These are phyloP conservation scores for Nymphaea colorata DNA, from an alignment of 164 flowering plant species.

Conservation along the genomic window DNA sequence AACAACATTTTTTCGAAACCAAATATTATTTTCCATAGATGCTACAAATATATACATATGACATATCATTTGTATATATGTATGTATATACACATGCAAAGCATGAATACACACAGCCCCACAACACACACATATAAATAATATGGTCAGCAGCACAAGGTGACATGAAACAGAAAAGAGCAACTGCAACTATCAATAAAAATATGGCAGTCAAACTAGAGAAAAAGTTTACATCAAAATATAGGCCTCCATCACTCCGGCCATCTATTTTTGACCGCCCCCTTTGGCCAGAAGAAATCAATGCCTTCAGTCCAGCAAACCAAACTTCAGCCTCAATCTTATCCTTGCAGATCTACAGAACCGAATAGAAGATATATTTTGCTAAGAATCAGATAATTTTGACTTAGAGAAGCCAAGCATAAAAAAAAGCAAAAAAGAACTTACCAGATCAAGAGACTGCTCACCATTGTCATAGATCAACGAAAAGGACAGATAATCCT, in stretches of 20 bases:
- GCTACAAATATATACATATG: too few species aligned
- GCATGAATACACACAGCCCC: too few species aligned
- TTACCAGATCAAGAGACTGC: slow-evolving; percentile 90
- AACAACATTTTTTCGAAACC: too few species aligned
- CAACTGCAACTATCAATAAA: too few species aligned
- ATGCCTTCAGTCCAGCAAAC: slow-evolving; percentile 82
- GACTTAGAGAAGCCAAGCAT: background rate
- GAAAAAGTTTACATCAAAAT: slow-evolving; percentile 42
- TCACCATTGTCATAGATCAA: slow-evolving; percentile 81
- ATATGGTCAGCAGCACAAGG: too few species aligned
- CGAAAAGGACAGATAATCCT: slow-evolving; percentile 93
- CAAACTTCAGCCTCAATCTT: slow-evolving; percentile 93
- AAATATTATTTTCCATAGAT: too few species aligned
- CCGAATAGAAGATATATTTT: background rate
- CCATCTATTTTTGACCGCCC: slow-evolving; percentile 97
- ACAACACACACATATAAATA: too few species aligned
- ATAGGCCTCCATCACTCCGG: slow-evolving; percentile 81
- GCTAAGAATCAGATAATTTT: too few species aligned
- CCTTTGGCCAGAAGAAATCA: slow-evolving; percentile 66
- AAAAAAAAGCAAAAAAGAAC: slow-evolving; percentile 12
- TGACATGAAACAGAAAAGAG: too few species aligned
- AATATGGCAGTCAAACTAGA: background rate
- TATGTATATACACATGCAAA: too few species aligned
- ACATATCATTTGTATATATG: too few species aligned
- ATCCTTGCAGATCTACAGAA: slow-evolving; percentile 82